These are phyloP conservation scores for Chlorella vulgaris DNA, from an alignment of 139 green algal species.

Conservation along the genomic window DNA sequence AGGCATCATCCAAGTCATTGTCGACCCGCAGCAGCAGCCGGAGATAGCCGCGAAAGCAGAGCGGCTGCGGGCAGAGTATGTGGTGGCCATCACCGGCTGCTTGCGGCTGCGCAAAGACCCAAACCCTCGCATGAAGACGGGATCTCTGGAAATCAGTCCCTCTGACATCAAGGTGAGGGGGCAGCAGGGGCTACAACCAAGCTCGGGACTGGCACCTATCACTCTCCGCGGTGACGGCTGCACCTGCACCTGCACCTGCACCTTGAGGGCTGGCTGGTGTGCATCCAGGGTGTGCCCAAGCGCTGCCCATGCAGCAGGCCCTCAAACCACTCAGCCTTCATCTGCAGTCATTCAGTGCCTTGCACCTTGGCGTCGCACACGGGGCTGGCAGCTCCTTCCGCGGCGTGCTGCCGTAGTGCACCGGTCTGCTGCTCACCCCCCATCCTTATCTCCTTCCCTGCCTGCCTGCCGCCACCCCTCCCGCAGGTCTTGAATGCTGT, in stretches of 20 bases:
- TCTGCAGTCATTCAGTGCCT: neutral
- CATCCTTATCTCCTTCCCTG: neutral
- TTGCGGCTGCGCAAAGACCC: constrained; percentile 78
- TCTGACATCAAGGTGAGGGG: constrained; percentile 13
- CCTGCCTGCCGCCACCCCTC: constrained; percentile 16
- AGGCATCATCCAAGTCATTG: constrained; percentile 91
- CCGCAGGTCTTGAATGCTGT: constrained; percentile 89
- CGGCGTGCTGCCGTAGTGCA: too few relatives aligned
- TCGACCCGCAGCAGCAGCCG: constrained; percentile 56
- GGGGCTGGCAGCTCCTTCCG: too few relatives aligned
- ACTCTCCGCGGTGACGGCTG: too few relatives aligned
- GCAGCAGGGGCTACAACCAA: too few relatives aligned
- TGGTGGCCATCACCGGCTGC: constrained; percentile 82
- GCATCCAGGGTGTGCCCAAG: too few relatives aligned
- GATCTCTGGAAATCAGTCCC: constrained; percentile 72
- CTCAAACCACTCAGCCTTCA: too few relatives aligned
- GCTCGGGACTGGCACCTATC: too few relatives aligned
- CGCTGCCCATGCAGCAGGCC: too few relatives aligned
- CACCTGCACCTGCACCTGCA: too few relatives aligned
- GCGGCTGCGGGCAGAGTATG: constrained; percentile 85
- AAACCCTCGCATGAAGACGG: constrained; percentile 89
- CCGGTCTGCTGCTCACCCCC: neutral
- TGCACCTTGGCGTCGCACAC: too few relatives aligned
- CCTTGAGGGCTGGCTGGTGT: too few relatives aligned
- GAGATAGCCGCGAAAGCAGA: constrained; percentile 59